phyloP scores from a whole-genome alignment of 345 rosid genomes.

The Psidium guajava region DNA sequence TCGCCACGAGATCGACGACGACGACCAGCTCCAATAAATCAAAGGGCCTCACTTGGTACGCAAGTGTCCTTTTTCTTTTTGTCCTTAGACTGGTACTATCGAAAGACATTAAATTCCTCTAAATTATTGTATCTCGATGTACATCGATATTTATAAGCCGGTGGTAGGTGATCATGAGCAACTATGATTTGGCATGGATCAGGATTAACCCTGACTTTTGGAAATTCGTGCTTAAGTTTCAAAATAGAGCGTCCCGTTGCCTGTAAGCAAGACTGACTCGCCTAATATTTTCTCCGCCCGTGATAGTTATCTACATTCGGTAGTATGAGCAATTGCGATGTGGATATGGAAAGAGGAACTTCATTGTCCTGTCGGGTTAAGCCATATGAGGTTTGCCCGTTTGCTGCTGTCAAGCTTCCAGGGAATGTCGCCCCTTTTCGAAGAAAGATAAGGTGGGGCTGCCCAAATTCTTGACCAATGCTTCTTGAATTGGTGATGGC shows the following conservation, averaged over 20 bases:
- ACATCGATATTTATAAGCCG: fast-evolving
- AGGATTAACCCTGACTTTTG: neutral
- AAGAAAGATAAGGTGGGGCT: neutral
- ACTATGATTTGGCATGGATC: neutral
- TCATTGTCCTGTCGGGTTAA: neutral
- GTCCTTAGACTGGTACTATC: fast-evolving
- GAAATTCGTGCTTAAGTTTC: neutral
- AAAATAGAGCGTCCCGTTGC: neutral
- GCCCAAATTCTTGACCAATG: neutral
- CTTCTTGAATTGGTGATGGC: neutral
- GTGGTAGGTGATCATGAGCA: neutral
- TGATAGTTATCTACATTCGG: neutral
- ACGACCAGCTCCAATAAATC: neutral
- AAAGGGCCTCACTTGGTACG: neutral
- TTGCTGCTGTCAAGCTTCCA: neutral
- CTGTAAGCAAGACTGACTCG: too few species aligned
- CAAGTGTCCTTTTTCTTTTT: neutral
- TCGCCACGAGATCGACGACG: fast-evolving
- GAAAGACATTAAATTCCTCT: neutral
- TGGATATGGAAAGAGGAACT: neutral
- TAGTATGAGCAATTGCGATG: neutral
- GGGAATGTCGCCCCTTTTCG: neutral
- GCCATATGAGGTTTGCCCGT: neutral
- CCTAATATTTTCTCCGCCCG: neutral
- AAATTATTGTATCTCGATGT: neutral